A percentile compares a stretch with the other conserved stretches of the same genome.
These are phyloP conservation scores for Pterocarpus santalinus DNA, from an alignment of 306 rosid genomes.

Conservation along the genomic window DNA sequence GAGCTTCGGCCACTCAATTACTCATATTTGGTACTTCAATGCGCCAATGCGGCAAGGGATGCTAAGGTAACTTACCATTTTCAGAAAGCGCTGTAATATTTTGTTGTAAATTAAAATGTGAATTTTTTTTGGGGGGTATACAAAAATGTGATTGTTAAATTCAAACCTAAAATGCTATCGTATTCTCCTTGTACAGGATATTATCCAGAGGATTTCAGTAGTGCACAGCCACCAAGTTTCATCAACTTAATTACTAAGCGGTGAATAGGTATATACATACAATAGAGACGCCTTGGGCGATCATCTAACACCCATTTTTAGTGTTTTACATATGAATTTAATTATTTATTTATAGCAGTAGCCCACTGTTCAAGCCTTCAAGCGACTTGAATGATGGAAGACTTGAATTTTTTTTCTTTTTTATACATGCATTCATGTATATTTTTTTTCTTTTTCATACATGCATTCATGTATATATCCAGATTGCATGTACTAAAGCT, in stretches of 20 bases:
- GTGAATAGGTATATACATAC: background rate
- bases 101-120: background rate
- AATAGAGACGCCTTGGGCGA: background rate
- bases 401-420: too few relatives aligned
- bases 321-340: background rate
- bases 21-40: background rate
- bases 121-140: background rate
- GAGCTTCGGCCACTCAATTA: background rate
- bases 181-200: conserved; percentile 14
- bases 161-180: background rate
- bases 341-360: background rate
- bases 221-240: background rate
- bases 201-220: conserved; percentile 9
- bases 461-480: background rate
- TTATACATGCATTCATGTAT: too few relatives aligned
- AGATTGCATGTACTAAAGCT: too few relatives aligned
- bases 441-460: too few relatives aligned
- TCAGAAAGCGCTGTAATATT: background rate
- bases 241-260: background rate
- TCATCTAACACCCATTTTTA: background rate
- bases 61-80: conserved; percentile 38
- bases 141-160: background rate
- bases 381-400: background rate
- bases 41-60: background rate
- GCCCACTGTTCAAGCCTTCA: background rate